A percentile compares a stretch with the other conserved stretches of the same genome.
Evolutionary conservation across 345 rosid species (phyloP).

Genomic region (Eutrema heterophyllum): DNA sequence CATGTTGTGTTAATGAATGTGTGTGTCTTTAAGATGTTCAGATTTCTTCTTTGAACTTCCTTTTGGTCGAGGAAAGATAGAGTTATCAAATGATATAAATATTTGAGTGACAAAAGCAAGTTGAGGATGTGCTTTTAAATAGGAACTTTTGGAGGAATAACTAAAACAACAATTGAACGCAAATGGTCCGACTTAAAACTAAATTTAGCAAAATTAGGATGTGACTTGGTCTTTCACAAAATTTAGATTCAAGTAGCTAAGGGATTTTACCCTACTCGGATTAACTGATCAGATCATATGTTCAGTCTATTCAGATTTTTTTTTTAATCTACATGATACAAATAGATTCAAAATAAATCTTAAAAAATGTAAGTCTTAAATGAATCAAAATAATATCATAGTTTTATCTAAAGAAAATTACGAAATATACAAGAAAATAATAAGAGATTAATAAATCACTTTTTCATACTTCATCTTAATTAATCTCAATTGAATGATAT

Average conservation of each 20-base stretch:
- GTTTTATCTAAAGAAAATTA: too few species aligned
- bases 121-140: conserved; percentile 22
- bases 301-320: background rate
- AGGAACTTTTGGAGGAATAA: conserved; percentile 27
- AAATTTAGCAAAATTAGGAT: conserved; percentile 13
- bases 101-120: background rate
- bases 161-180: conserved; percentile 4
- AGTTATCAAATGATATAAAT: conserved; percentile 3
- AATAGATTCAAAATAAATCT: too few species aligned
- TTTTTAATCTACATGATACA: background rate
- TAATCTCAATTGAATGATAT: too few species aligned
- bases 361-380: background rate
- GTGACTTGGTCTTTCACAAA: conserved; percentile 17
- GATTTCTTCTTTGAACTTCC: background rate
- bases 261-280: background rate
- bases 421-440: too few species aligned
- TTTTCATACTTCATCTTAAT: too few species aligned
- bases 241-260: conserved; percentile 1
- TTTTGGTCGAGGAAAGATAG: background rate
- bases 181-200: background rate
- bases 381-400: too few species aligned
- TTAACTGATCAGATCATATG: background rate
- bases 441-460: too few species aligned
- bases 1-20: conserved; percentile 31
- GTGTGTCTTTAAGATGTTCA: background rate